Conservation (phyloP, 2,329 filamentous ascomycete genomes). For the Phoma sp. region DNA sequence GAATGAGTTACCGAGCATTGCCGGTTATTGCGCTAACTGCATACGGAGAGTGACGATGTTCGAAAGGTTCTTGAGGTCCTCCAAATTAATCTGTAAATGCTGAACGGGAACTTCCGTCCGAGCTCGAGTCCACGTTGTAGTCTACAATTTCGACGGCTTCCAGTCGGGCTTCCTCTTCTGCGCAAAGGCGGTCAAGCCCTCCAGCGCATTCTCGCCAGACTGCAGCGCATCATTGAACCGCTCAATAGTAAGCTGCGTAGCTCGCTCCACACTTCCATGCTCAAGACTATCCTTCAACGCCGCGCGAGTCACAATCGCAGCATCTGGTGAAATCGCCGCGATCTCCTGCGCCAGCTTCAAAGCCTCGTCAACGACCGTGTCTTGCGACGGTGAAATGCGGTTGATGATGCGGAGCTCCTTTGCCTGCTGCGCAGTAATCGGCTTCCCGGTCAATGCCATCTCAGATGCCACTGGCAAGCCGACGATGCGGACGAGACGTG, state of each 20-base stretch:
- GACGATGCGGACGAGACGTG: constrained; percentile 57
- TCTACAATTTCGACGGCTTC: constrained; percentile 57
- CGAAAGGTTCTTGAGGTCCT: background rate
- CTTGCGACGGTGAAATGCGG: constrained; percentile 45
- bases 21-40: constrained; percentile 10
- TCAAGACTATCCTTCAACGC: constrained; percentile 46
- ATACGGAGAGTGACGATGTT: background rate
- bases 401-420: constrained; percentile 52
- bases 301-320: constrained; percentile 47
- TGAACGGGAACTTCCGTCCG: background rate
- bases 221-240: constrained; percentile 51
- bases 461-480: constrained; percentile 59
- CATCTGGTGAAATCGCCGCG: constrained; percentile 46
- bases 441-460: constrained; percentile 57
- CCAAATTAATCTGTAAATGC: background rate
- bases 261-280: constrained; percentile 44
- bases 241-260: constrained; percentile 52
- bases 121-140: background rate
- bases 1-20: constrained; percentile 20
- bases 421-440: constrained; percentile 55
- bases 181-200: constrained; percentile 60
- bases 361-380: constrained; percentile 45
- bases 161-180: constrained; percentile 59
- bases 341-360: constrained; percentile 46
- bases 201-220: constrained; percentile 56